phyloP scores from a whole-genome alignment of 805 yeast genomes.

The Danielia reshetovae region DNA sequence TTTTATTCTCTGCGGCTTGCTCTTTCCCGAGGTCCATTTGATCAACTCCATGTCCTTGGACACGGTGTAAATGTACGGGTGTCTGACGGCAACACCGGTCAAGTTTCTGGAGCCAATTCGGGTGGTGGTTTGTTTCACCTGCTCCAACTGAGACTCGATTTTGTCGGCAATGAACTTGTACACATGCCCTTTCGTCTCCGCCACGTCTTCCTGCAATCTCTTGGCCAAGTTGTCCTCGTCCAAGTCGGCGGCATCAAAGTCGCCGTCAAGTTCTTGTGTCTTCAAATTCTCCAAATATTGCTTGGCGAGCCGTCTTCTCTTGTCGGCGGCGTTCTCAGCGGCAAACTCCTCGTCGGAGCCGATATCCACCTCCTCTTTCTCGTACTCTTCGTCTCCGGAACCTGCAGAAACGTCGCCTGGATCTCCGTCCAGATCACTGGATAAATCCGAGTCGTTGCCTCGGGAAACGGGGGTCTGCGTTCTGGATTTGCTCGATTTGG shows the following conservation, averaged over 20 bases:
- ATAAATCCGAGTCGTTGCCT: constrained; percentile 50
- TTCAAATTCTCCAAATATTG: constrained; percentile 82
- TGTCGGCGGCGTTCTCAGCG: constrained; percentile 84
- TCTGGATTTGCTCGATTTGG: constrained; percentile 17
- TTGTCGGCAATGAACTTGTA: constrained; percentile 62
- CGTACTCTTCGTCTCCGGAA: constrained; percentile 4
- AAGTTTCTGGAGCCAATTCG: constrained; percentile 60
- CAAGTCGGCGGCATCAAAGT: constrained; percentile 85
- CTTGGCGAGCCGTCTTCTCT: constrained; percentile 89
- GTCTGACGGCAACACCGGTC: constrained; percentile 52
- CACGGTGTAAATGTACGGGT: constrained; percentile 68
- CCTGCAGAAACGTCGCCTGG: too few species aligned
- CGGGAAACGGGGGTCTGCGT: constrained; percentile 4
- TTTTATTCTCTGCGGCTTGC: constrained; percentile 61
- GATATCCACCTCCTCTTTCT: constrained; percentile 22
- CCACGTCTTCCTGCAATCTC: constrained; percentile 82
- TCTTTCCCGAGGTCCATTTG: constrained; percentile 57
- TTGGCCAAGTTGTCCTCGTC: constrained; percentile 82
- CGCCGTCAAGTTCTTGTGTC: constrained; percentile 46
- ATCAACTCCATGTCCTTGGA: constrained; percentile 78
- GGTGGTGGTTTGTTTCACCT: constrained; percentile 33
- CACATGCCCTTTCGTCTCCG: constrained; percentile 81
- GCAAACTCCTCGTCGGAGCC: constrained; percentile 71
- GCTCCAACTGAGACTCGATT: constrained; percentile 37
- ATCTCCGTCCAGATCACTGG: constrained; percentile 43